phyloP scores from a whole-genome alignment of 1,284 basidiomycete genomes.

The Cryptococcus sp. region DNA sequence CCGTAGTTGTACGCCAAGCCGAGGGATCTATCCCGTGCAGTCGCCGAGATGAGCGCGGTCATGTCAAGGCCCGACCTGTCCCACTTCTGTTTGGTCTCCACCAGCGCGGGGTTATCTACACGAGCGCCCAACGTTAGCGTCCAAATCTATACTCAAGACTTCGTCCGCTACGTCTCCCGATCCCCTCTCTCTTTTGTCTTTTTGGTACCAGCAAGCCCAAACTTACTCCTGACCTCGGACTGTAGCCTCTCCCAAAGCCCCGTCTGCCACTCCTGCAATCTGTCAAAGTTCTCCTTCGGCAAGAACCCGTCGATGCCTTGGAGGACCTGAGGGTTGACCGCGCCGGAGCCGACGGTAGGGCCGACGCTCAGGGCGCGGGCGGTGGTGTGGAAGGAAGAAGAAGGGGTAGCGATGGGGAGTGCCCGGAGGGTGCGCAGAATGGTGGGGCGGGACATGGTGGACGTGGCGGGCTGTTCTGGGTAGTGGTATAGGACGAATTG shows the following conservation, averaged over 20 bases:
- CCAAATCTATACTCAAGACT: background rate
- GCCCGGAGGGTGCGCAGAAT: background rate
- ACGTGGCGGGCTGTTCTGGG: background rate
- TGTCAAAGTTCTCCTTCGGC: conserved; percentile 32
- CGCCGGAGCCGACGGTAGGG: conserved; percentile 15
- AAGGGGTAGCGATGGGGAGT: background rate
- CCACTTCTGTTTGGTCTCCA: conserved; percentile 43
- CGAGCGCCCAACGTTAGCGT: background rate
- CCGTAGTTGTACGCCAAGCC: conserved; percentile 87
- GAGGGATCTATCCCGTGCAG: conserved; percentile 61
- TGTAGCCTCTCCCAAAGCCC: conserved; percentile 47
- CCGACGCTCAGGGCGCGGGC: background rate
- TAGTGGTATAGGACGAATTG: background rate
- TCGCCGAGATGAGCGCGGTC: conserved; percentile 61
- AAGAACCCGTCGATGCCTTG: conserved; percentile 38
- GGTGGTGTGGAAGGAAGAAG: background rate
- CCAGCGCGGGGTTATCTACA: conserved; percentile 35
- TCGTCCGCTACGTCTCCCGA: background rate
- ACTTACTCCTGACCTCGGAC: conserved; percentile 47
- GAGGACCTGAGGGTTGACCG: conserved; percentile 40
- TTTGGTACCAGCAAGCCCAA: background rate
- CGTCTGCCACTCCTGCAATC: conserved; percentile 43
- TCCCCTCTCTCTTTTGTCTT: background rate
- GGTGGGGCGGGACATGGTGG: background rate
- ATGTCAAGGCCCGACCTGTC: conserved; percentile 42